Evolutionary conservation across 2,329 filamentous ascomycete species (phyloP).

Genomic region (Penicillium sp.): DNA sequence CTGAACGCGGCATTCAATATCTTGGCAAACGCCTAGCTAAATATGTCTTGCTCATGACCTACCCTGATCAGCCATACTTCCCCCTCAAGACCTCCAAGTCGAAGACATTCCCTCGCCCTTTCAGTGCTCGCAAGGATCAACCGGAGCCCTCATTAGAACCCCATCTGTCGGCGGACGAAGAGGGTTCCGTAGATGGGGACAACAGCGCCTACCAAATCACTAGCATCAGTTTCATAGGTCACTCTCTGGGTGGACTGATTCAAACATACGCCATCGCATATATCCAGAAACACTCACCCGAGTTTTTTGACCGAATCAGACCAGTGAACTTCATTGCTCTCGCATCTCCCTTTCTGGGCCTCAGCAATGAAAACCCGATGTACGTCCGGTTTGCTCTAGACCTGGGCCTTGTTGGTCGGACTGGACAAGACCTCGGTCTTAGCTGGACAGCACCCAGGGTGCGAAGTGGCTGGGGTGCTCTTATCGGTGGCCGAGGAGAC

Average conservation of each 20-base stretch:
- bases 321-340: constrained; percentile 88
- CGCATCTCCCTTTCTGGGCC: constrained; percentile 79
- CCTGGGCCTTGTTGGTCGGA: constrained; percentile 92
- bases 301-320: constrained; percentile 79
- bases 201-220: constrained; percentile 71
- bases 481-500: constrained; percentile 73
- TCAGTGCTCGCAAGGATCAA: constrained; percentile 40
- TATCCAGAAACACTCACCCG: constrained; percentile 89
- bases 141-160: constrained; percentile 30
- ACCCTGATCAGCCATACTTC: constrained; percentile 85
- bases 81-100: constrained; percentile 57
- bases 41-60: constrained; percentile 83
- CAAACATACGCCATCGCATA: constrained; percentile 95
- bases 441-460: constrained; percentile 89
- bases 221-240: constrained; percentile 90
- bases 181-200: constrained; percentile 43
- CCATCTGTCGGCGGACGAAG: constrained; percentile 37
- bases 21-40: constrained; percentile 90
- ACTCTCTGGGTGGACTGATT: constrained; percentile 83
- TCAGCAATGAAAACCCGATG: constrained; percentile 95
- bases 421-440: constrained; percentile 88
- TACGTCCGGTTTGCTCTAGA: constrained; percentile 97
- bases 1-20: constrained; percentile 94
- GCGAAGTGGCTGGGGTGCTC: constrained; percentile 79
- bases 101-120: constrained; percentile 46